Percentiles rank a stretch among this genome's conserved stretches.
Conservation (phyloP, 2,329 filamentous ascomycete genomes). For the Colletotrichum sp. region DNA sequence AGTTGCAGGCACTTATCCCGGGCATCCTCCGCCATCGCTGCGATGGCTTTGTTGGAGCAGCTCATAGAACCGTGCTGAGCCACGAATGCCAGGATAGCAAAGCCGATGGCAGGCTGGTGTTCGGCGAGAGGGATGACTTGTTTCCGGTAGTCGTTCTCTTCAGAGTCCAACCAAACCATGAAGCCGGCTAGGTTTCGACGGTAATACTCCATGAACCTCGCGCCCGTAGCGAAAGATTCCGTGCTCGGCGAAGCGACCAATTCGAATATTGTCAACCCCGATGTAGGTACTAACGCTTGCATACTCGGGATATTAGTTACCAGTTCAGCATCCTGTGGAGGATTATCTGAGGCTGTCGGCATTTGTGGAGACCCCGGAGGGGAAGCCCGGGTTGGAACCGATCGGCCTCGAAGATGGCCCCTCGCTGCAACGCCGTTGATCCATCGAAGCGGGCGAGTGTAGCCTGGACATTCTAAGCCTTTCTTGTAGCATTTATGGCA, state of each 20-base stretch:
- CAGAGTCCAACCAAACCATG: slow-evolving; percentile 36
- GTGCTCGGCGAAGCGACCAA: not conserved
- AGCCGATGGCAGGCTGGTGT: slow-evolving; percentile 28
- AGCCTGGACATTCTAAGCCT: slow-evolving; percentile 31
- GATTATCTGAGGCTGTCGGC: not conserved
- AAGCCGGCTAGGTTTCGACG: slow-evolving; percentile 31
- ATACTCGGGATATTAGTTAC: too few relatives aligned
- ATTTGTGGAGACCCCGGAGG: not conserved
- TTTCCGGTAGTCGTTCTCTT: slow-evolving; percentile 31
- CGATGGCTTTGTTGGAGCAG: not conserved
- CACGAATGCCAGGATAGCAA: slow-evolving; percentile 33
- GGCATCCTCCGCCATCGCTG: slow-evolving; percentile 29
- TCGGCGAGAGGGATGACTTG: slow-evolving; percentile 29
- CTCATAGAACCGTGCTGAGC: slow-evolving; percentile 28
- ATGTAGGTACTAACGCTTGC: not conserved
- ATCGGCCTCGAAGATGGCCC: slow-evolving; percentile 24
- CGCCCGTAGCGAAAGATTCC: slow-evolving; percentile 11
- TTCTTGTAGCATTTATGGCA: slow-evolving; percentile 33
- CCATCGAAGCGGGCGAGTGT: slow-evolving; percentile 30
- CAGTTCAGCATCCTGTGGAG: not conserved
- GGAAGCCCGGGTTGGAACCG: not conserved
- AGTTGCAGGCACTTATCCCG: slow-evolving; percentile 30
- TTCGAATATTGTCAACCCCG: too few relatives aligned
- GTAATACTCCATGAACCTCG: slow-evolving; percentile 32
- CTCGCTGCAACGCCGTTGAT: slow-evolving; percentile 31